Evolutionary conservation across 1,284 basidiomycete species (phyloP), one percentile per base, ranked within the genome.

Genomic region (Ganoderma sinense): DNA sequence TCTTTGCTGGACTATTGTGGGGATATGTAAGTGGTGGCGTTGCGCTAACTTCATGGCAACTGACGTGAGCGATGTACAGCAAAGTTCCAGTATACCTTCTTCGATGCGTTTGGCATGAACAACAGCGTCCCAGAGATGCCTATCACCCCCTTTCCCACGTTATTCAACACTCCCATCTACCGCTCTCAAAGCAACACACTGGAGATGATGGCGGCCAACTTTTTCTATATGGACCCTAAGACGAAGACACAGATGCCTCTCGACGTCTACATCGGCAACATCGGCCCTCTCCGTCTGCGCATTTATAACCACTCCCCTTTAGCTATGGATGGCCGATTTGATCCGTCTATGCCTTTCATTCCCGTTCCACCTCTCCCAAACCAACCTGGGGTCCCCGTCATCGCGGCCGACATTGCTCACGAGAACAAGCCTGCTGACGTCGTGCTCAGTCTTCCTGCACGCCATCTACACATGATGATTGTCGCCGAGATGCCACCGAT

Each of bases 1-100:
- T 82, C 86, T 97, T 69, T 96, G 95, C 77, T 98, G 97, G 97
- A 96, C 95, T 11, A 96, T 98, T 74, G 95, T 97, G 71, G 95
- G 97, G 62, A 97, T 98, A 66, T 95, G 96, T 97, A 82, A 82
- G 95, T 88, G 13, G 43, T 11, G 48, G 23, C 43, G 31, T 59
- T 40, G 60, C 45, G 41, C 29, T 53, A 31, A 39, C 62, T 56
- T 26, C 14, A 43, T 31, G 45, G 61, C 41, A 18, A 33, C 70
- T 77, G 65, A 74, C 67, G 36, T 67, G 66, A 39, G 48, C 41
- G 33, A 43, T 68, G 68, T 73, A 58, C 72, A 95, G 94, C 94
- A 66, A 95, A 95, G 81, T 96, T 96, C 81, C 94, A 96, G 79
- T 96, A 96, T 79, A 95, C 95, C n/a, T 97, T 96, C 80, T 96